Base-by-base conservation (phyloP, 2,329 filamentous ascomycete genomes). In the Colletotrichum godetiae region DNA sequence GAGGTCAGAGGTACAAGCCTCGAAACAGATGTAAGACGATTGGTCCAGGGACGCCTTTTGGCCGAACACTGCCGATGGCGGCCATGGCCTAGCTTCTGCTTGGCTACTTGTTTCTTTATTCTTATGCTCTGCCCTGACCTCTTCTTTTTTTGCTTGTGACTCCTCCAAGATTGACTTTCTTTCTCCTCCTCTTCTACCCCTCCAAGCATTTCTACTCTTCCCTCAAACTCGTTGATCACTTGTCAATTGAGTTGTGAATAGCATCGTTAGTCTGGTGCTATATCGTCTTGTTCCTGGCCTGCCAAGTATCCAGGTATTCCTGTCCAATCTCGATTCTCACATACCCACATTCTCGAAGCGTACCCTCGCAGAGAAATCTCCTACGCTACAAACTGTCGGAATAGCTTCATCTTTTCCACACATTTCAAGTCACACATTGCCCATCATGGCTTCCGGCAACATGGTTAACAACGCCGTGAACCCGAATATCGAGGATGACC, bases 381-480 rank as follows among this genome's bases (percentile, higher is more conserved):
- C 60, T 52, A 57, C 33, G 29, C 56, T 35, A 10, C 58, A 15
- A 15, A 24, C 12, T 13, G 27, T 61, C 15, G 42, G 27, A 67
- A 67, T 67, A 67, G 27, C 27, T 7, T 33, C 67, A n/a, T 8
- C 35, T 27, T 19, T 19, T 15, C 37, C 11, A 27, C 15, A n/a
- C 4, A 8, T 11, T 12, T n/a, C 11, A 68, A 27, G 35, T 66
- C 31, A 57, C 29, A 33, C 29, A 37, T 42, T 75, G 75, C 77
- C 77, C 82, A 85, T 57, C 78, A 91, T 91, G 89, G 89, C 89
- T 75, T 84, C 88, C 77, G 88, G 89, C 83, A 92, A 91, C 82
- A 92, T 92, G 91, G 80, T 87, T 69, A 89, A 87, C 81, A 80
- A 85, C 77, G 85, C 89, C 74, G 85, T 91, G 76, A 88, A 91